Percentiles rank a stretch among this genome's conserved stretches.
Evolutionary conservation across 1,284 basidiomycete species (phyloP).

Genomic region (Ganoderma multipileum): DNA sequence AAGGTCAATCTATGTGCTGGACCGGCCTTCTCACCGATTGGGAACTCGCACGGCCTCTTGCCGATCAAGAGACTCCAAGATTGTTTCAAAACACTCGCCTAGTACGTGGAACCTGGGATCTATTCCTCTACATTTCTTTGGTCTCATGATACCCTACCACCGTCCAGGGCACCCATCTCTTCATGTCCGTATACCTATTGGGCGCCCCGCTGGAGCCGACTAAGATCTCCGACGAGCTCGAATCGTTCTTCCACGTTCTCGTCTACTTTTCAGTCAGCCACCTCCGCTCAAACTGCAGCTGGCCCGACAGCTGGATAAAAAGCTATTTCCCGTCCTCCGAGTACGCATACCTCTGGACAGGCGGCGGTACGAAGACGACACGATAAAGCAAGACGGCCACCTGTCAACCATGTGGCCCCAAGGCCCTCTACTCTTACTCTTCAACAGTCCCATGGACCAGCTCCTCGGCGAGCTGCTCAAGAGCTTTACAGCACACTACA

Average conservation of each 20-base stretch:
- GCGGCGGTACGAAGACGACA: background rate
- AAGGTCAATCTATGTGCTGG: background rate
- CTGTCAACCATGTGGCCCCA: background rate
- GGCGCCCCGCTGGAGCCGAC: background rate
- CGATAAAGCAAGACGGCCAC: background rate
- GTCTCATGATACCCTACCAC: background rate
- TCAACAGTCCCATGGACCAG: constrained; percentile 2
- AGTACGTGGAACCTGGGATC: constrained; percentile 1
- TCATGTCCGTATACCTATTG: constrained; percentile 8
- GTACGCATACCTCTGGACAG: background rate
- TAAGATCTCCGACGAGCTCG: constrained; percentile 10
- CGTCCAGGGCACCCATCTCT: constrained; percentile 17
- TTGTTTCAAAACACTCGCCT: constrained; percentile 3
- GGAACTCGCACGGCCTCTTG: constrained; percentile 19
- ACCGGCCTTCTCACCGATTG: constrained; percentile 18
- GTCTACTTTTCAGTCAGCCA: constrained; percentile 7
- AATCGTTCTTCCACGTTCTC: constrained; percentile 21
- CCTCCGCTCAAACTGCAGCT: background rate
- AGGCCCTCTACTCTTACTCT: background rate
- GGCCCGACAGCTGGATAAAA: background rate
- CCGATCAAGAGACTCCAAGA: background rate
- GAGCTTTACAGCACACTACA: background rate
- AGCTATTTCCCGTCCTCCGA: background rate
- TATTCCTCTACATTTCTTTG: background rate
- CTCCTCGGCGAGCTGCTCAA: background rate